Base-by-base conservation (phyloP, 2,329 filamentous ascomycete species). In the Exophiala sp. region DNA sequence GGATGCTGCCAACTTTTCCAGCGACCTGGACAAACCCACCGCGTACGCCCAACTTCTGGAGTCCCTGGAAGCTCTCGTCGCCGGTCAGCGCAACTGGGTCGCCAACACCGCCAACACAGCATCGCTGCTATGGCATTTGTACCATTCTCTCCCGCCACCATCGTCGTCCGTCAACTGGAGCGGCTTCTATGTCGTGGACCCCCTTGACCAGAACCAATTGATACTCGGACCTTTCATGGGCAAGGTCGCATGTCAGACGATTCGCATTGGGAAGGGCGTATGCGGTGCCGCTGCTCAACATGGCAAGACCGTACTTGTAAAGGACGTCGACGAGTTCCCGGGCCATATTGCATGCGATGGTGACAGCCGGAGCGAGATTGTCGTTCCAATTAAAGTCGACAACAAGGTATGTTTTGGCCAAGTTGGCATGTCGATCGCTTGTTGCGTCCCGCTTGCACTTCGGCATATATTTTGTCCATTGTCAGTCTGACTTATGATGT, bases 321-420 rank as follows among this genome's bases (percentile, higher is more conserved):
- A 63, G 0, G 71, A 75, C 50, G 71, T 74, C 41, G 41, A 64
- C 32, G 51, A 61, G 5, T 74, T 72, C 55, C 68, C 70, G 9
- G 72, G 72, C 2, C 73, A 75, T 62, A 75, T 75, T 63, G 71
- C 73, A 9, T 75, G 73, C 57, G 73, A 75, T 58, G 68, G 67
- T 9, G 70, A 71, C 30, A 74, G 68, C 53, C 63, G 64, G 53
- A 75, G 73, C 63, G 73, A 75, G 62, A 71, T 75, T 60, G 73
- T 75, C 11, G 71, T 75, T 38, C 72, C 73, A 29, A 67, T 75
- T 60, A 38, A 71, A 43, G 57, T 62, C n/a, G 55, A 54, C 14
- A 66, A 63, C 27, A 69, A 70, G 65, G 68, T 70, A 47, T 59
- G 68, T 63, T 7, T 11, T 13, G 14, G 5, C 6, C 16, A 14